A percentile compares a stretch with the other conserved stretches of the same genome.
Conservation (phyloP, 345 rosid genomes). For the Hypericum androsaemum region DNA sequence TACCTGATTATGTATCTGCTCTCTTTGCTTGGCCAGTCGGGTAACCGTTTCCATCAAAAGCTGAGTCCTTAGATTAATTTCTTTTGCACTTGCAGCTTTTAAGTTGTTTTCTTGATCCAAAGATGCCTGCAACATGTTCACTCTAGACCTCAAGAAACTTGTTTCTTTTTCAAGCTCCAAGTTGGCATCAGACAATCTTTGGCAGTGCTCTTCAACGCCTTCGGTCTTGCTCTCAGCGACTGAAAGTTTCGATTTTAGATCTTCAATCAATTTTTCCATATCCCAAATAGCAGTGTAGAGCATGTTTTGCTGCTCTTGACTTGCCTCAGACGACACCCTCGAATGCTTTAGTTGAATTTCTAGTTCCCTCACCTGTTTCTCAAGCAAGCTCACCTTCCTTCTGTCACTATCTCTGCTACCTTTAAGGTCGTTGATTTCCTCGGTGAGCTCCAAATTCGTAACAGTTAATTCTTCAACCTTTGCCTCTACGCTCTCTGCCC, state of each 20-base stretch:
- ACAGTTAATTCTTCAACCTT: slow-evolving; percentile 58
- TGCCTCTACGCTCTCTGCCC: slow-evolving; percentile 59
- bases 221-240: slow-evolving; percentile 71
- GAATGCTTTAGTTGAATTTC: slow-evolving; percentile 64
- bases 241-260: slow-evolving; percentile 81
- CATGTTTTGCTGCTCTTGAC: slow-evolving; percentile 94
- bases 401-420: slow-evolving; percentile 43
- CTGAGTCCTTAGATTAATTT: slow-evolving; percentile 47
- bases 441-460: slow-evolving; percentile 63
- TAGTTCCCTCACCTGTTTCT: slow-evolving; percentile 67
- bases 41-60: slow-evolving; percentile 59
- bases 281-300: slow-evolving; percentile 97
- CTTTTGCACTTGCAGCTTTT: slow-evolving; percentile 46
- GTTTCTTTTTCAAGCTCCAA: slow-evolving; percentile 50
- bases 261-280: slow-evolving; percentile 93
- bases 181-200: slow-evolving; percentile 52
- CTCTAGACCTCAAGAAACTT: slow-evolving; percentile 37
- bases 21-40: slow-evolving; percentile 66
- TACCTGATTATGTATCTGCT: slow-evolving; percentile 80
- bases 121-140: slow-evolving; percentile 40
- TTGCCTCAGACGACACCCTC: slow-evolving; percentile 64
- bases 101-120: slow-evolving; percentile 44
- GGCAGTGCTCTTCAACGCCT: slow-evolving; percentile 65
- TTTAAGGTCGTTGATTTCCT: slow-evolving; percentile 74
- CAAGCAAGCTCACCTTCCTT: slow-evolving; percentile 63